Conservation (phyloP, 768 basidiomycete species). For the Rubroboletus pulcherrimus region DNA sequence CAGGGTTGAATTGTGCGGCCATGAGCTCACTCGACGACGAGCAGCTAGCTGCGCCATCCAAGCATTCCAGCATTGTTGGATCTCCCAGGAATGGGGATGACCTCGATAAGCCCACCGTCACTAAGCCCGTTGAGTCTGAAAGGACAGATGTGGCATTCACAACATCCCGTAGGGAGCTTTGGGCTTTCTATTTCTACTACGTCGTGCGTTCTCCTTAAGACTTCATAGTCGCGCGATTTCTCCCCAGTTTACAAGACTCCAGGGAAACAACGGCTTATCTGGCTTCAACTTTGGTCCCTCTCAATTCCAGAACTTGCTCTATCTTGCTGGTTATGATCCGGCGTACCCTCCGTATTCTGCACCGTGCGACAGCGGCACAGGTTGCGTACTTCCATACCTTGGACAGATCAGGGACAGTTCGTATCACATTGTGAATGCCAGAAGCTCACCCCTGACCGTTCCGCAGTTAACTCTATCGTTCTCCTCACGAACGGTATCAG, state of each 20-base stretch:
- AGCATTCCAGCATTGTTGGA: neutral
- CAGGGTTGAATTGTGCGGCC: neutral
- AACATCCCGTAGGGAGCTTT: slow-evolving; percentile 50
- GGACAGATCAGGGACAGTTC: slow-evolving; percentile 57
- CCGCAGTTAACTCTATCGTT: slow-evolving; percentile 69
- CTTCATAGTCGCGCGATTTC: neutral
- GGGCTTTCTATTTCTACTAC: slow-evolving; percentile 61
- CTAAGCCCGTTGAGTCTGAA: neutral
- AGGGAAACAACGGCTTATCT: slow-evolving; percentile 66
- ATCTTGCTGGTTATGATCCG: slow-evolving; percentile 70
- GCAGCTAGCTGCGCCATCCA: neutral
- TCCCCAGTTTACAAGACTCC: neutral
- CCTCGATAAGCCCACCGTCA: neutral
- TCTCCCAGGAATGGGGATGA: neutral
- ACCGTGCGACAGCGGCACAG: slow-evolving; percentile 45
- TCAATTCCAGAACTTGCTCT: slow-evolving; percentile 72
- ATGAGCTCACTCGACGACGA: slow-evolving; percentile 3
- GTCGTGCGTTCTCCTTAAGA: slow-evolving; percentile 30
- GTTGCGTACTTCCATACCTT: slow-evolving; percentile 65
- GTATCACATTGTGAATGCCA: slow-evolving; percentile 14
- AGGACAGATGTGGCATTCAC: slow-evolving; percentile 8
- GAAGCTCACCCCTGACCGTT: neutral
- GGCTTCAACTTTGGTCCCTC: slow-evolving; percentile 72
- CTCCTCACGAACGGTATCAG: slow-evolving; percentile 76
- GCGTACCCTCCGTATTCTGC: slow-evolving; percentile 49